Base-by-base conservation (phyloP, 352 stramenopile genomes). In the Globisporangium rhizosaccharum region DNA sequence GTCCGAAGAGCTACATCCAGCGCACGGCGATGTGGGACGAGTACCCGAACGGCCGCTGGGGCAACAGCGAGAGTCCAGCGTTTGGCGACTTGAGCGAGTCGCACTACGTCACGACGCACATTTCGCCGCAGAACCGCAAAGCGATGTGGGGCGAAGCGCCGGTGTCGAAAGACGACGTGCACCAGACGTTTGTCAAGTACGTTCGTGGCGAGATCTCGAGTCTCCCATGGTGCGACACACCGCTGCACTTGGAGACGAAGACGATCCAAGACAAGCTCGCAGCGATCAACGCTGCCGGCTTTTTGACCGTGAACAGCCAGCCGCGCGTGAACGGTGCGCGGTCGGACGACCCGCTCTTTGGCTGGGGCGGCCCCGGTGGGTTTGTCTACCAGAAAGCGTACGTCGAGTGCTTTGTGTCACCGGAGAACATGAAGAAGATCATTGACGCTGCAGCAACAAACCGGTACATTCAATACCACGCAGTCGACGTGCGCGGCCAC, bases 371-470 rank as follows among this genome's bases (percentile, higher is more conserved):
- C 12, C 70, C 76, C 26, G 95, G 94, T 55, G 97, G 97, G 37
- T 88, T 86, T 50, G 96, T 99, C 42, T 99, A 99, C 78, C 97
- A 99, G 75, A 99, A 99, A 79, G 96, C 95, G 25, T 99, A 99
- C 75, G 90, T 98, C 59, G 97, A 99, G 79, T 99, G 94, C 72
- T 99, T 99, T 71, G 88, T 96, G 53, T 98, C 88, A 55, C 96
- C 96, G 7, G 82, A 96, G 56, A 92, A 92, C 62, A 85, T 96
- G 71, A 93, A 92, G 69, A 88, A 87, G 62, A 87, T 96, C 60
- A 96, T 96, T 26, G 84, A 96, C 18, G 87, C 88, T 28, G 85
- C 82, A 12, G 70, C 88, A 8, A 78, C 78, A 65, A 86, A 98
- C 71, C 73, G 65, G 53, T 89, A 79, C 54, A 79, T 94, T 61